phyloP scores from a whole-genome alignment of 2,329 filamentous ascomycete genomes.

The Daldinia sp. region DNA sequence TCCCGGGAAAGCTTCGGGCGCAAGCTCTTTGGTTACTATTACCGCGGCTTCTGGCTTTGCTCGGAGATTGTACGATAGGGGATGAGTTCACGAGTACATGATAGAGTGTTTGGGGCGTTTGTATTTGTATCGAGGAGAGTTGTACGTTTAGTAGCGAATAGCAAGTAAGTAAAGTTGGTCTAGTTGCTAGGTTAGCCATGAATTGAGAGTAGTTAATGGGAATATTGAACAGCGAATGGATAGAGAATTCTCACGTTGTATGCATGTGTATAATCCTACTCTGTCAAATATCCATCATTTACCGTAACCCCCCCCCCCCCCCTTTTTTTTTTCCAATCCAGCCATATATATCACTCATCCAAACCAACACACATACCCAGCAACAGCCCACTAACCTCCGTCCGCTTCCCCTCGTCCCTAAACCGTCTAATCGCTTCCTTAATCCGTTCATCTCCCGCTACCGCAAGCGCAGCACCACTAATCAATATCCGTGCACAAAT shows the following conservation, averaged over 20 bases:
- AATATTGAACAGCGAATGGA: not conserved
- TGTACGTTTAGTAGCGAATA: not conserved
- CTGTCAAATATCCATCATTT: not conserved
- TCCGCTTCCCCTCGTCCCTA: conserved; percentile 31
- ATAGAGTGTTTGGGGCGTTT: not conserved
- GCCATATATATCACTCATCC: not conserved
- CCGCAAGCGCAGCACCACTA: conserved; percentile 49
- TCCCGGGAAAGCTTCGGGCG: not conserved
- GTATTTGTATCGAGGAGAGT: not conserved
- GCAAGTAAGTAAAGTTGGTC: not conserved
- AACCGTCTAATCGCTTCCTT: conserved; percentile 38
- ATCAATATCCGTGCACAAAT: conserved; percentile 61
- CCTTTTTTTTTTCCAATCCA: not conserved
- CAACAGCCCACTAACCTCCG: conserved; percentile 41
- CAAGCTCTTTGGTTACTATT: not conserved
- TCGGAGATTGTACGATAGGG: conserved; percentile 2
- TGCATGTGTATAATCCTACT: not conserved
- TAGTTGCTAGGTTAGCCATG: not conserved
- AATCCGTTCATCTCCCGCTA: conserved; percentile 16
- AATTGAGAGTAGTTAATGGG: not conserved
- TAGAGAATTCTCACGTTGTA: not conserved
- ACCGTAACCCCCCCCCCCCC: not conserved
- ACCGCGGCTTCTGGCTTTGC: not conserved
- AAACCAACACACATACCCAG: conserved; percentile 39
- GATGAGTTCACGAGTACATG: conserved; percentile 18